phyloP scores from a whole-genome alignment of 805 yeast species.

The Lipomyces kockii region DNA sequence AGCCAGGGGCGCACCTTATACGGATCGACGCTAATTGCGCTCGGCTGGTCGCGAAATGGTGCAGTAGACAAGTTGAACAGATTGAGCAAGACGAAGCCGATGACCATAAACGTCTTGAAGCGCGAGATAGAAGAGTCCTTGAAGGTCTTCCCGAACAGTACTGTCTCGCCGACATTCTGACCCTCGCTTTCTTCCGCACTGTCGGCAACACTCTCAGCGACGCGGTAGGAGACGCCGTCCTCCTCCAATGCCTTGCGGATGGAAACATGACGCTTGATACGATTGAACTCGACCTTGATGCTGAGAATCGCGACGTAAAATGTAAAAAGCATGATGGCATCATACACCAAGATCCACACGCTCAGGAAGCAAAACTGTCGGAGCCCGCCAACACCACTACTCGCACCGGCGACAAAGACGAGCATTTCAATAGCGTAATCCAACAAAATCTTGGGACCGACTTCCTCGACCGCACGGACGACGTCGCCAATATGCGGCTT shows the following conservation, averaged over 20 bases:
- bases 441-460: constrained; percentile 61
- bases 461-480: constrained; percentile 50
- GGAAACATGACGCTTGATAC: constrained; percentile 79
- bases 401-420: constrained; percentile 60
- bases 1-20: constrained; percentile 30
- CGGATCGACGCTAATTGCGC: constrained; percentile 26
- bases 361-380: constrained; percentile 79
- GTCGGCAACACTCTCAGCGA: constrained; percentile 72
- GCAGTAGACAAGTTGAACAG: constrained; percentile 47
- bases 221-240: constrained; percentile 79
- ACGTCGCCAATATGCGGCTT: constrained; percentile 36
- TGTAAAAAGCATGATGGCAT: constrained; percentile 73
- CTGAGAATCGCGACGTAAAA: constrained; percentile 84
- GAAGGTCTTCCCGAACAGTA: constrained; percentile 25
- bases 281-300: constrained; percentile 83
- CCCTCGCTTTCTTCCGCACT: constrained; percentile 32
- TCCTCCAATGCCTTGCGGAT: constrained; percentile 84
- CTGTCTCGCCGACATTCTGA: constrained; percentile 22
- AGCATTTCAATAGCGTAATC: constrained; percentile 75
- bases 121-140: constrained; percentile 35
- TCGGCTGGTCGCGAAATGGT: constrained; percentile 39
- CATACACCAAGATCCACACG: constrained; percentile 70
- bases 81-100: constrained; percentile 46
- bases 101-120: constrained; percentile 43
- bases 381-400: constrained; percentile 72